Evolutionary conservation across 1,139 yeast species (phyloP).

Genomic region (Scheffersomyces quercinus): DNA sequence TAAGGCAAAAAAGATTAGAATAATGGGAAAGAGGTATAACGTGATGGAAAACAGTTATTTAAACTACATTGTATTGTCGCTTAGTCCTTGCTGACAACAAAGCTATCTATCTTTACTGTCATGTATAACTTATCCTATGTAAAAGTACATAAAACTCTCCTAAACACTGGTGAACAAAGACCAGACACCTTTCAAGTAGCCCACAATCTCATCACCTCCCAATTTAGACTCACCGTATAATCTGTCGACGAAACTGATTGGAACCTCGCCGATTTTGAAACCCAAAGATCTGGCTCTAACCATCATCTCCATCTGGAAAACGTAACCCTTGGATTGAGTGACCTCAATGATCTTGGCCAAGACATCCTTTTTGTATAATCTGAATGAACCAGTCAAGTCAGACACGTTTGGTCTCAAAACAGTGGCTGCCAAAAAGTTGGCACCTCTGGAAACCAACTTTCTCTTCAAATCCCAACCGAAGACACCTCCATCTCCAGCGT

Average conservation of each 20-base stretch:
- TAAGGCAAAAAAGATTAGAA: too few relatives aligned
- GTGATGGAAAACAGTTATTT: too few relatives aligned
- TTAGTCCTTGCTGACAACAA: too few relatives aligned
- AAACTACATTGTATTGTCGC: too few relatives aligned
- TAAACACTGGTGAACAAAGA: constrained; percentile 63
- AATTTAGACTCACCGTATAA: constrained; percentile 79
- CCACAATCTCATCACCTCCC: constrained; percentile 82
- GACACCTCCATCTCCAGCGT: constrained; percentile 82
- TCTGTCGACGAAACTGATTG: constrained; percentile 78
- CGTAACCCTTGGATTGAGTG: constrained; percentile 79
- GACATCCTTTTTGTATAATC: constrained; percentile 73
- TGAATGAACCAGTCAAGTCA: constrained; percentile 78
- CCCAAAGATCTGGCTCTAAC: constrained; percentile 76
- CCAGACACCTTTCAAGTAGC: constrained; percentile 78
- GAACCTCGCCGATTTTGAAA: constrained; percentile 75
- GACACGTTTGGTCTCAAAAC: constrained; percentile 73
- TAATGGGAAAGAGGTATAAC: too few relatives aligned
- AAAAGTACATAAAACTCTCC: not conserved
- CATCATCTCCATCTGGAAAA: constrained; percentile 90
- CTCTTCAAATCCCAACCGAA: constrained; percentile 86
- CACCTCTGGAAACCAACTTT: constrained; percentile 77
- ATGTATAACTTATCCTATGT: too few relatives aligned
- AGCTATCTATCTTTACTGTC: too few relatives aligned
- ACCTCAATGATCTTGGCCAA: constrained; percentile 66
- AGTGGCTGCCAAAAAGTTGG: constrained; percentile 74